A percentile compares a stretch with the other conserved stretches of the same genome.
Evolutionary conservation across 2,329 filamentous ascomycete species (phyloP).

Genomic region (Trichoderma sp.): DNA sequence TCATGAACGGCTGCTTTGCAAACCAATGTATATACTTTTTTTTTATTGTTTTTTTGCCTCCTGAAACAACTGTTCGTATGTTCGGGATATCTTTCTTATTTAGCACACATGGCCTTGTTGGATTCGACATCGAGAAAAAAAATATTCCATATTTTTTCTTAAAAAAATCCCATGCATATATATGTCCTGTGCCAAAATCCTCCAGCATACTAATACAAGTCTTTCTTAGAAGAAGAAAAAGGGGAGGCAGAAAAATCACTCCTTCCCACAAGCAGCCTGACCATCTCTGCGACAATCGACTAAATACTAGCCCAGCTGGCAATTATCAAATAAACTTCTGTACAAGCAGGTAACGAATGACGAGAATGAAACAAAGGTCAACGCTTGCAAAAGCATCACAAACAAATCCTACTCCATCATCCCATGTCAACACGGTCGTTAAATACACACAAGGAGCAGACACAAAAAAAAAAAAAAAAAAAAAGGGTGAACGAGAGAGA

Average conservation of each 20-base stretch:
- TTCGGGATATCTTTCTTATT: neutral
- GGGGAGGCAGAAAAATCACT: neutral
- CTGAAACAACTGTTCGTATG: neutral
- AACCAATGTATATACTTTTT: neutral
- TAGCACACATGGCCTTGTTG: neutral
- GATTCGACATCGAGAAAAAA: neutral
- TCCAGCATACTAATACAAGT: conserved; percentile 9
- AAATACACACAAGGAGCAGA: conserved; percentile 4
- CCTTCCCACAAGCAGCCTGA: neutral
- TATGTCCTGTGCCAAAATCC: conserved; percentile 1
- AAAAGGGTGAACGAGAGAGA: too few species aligned
- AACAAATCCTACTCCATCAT: conserved; percentile 5
- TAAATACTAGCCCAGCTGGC: conserved; percentile 17
- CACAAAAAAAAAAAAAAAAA: neutral
- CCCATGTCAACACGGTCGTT: conserved; percentile 17
- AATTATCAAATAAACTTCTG: neutral
- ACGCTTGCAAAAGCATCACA: conserved; percentile 14
- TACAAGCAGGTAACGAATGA: conserved; percentile 5
- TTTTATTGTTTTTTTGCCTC: neutral
- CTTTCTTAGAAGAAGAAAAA: neutral
- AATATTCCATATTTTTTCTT: neutral
- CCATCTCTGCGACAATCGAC: neutral
- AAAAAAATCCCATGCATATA: neutral
- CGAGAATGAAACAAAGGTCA: neutral
- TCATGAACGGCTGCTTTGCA: neutral